Conservation (phyloP, 1,139 yeast species). For the Eremothecium cymbalariae region DNA sequence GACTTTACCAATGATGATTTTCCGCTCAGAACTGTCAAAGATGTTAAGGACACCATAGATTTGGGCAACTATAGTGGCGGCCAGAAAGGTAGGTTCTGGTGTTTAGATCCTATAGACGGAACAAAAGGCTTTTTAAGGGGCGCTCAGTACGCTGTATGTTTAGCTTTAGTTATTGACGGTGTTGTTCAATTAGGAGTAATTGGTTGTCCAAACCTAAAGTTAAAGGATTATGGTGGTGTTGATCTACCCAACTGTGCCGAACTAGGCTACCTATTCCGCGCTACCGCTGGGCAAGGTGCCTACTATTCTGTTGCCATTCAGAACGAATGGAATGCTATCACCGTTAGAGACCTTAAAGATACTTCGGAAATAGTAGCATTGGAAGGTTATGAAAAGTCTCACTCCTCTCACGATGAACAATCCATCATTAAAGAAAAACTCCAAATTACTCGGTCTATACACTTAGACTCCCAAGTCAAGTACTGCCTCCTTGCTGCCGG, state of each 20-base stretch:
- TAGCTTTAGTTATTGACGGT: slow-evolving; percentile 82
- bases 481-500: slow-evolving; percentile 89
- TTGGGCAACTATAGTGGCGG: slow-evolving; percentile 77
- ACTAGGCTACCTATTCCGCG: slow-evolving; percentile 46
- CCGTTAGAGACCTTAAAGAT: slow-evolving; percentile 34
- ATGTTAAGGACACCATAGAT: slow-evolving; percentile 63
- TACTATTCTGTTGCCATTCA: slow-evolving; percentile 41
- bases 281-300: slow-evolving; percentile 68
- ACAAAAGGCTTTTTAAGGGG: slow-evolving; percentile 94
- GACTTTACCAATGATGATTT: slow-evolving; percentile 33
- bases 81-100: slow-evolving; percentile 79
- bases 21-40: slow-evolving; percentile 34
- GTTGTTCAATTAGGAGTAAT: slow-evolving; percentile 81
- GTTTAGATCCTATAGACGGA: slow-evolving; percentile 96
- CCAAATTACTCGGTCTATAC: slow-evolving; percentile 48
- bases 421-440: slow-evolving; percentile 57
- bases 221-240: slow-evolving; percentile 23
- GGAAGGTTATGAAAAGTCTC: slow-evolving; percentile 96
- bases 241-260: slow-evolving; percentile 23
- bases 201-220: slow-evolving; percentile 80
- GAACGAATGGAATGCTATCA: slow-evolving; percentile 33
- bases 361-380: slow-evolving; percentile 47
- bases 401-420: slow-evolving; percentile 89
- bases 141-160: slow-evolving; percentile 93
- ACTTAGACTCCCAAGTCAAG: slow-evolving; percentile 92